Percentiles rank a stretch among this genome's conserved stretches.
Evolutionary conservation across 768 basidiomycete species (phyloP).

Genomic region (Pleurotus eryngii): DNA sequence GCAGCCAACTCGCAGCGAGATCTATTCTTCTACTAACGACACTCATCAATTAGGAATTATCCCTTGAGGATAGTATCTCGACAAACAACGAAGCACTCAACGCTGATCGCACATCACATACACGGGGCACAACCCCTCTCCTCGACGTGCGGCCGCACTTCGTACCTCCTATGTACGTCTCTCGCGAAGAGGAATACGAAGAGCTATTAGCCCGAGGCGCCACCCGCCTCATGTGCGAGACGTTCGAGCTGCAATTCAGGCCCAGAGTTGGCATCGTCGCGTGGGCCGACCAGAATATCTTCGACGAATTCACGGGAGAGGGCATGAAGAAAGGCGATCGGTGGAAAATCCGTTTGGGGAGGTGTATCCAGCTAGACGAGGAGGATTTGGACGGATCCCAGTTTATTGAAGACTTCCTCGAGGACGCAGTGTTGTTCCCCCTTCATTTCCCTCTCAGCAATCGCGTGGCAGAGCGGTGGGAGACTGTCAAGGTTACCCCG

Average conservation of each 20-base stretch:
- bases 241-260: slow-evolving; percentile 29
- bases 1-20: neutral
- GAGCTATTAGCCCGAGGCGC: slow-evolving; percentile 29
- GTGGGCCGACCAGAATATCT: slow-evolving; percentile 27
- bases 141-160: slow-evolving; percentile 12
- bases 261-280: slow-evolving; percentile 29
- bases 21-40: neutral
- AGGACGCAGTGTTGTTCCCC: slow-evolving; percentile 28
- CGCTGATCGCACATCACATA: slow-evolving; percentile 19
- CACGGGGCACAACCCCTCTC: slow-evolving; percentile 30
- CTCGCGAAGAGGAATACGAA: slow-evolving; percentile 21
- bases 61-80: slow-evolving; percentile 7
- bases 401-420: slow-evolving; percentile 30
- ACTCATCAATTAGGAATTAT: neutral
- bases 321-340: slow-evolving; percentile 28
- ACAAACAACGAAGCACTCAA: slow-evolving; percentile 18
- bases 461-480: slow-evolving; percentile 18
- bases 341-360: slow-evolving; percentile 39
- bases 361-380: slow-evolving; percentile 29
- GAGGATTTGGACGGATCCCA: slow-evolving; percentile 32
- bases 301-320: slow-evolving; percentile 28
- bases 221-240: slow-evolving; percentile 34
- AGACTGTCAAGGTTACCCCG: slow-evolving; percentile 24
- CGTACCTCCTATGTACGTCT: slow-evolving; percentile 3
- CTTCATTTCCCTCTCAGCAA: neutral